Percentiles rank a stretch among this genome's conserved stretches.
phyloP scores from a whole-genome alignment of 768 basidiomycete species.

The Psilocybe cubensis region DNA sequence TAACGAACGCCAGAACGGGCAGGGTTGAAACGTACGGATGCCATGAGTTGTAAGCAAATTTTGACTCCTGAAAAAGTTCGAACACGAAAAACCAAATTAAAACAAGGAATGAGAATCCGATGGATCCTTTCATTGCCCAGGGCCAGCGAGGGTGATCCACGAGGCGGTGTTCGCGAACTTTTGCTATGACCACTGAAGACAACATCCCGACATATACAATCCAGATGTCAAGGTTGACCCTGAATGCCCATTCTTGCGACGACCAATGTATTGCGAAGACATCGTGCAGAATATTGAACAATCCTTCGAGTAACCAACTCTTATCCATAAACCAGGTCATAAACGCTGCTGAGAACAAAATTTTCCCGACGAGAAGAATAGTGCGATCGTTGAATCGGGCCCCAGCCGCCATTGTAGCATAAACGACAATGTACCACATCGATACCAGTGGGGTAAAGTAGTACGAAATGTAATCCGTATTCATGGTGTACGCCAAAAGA shows the following conservation, averaged over 20 bases:
- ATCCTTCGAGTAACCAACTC: conserved; percentile 58
- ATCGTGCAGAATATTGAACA: conserved; percentile 67
- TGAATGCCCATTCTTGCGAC: conserved; percentile 86
- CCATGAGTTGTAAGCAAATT: conserved; percentile 86
- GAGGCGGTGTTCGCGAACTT: conserved; percentile 72
- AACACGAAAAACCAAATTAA: conserved; percentile 84
- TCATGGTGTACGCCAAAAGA: conserved; percentile 85
- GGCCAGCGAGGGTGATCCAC: conserved; percentile 74
- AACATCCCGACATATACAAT: conserved; percentile 91
- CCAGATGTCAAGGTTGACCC: conserved; percentile 86
- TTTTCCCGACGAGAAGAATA: conserved; percentile 70
- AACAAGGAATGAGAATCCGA: conserved; percentile 53
- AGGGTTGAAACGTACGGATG: conserved; percentile 83
- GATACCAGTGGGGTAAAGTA: conserved; percentile 92
- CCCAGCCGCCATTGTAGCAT: conserved; percentile 74
- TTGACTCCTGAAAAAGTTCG: conserved; percentile 75
- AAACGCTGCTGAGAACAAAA: conserved; percentile 62
- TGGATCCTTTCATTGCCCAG: conserved; percentile 46
- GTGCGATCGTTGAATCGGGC: conserved; percentile 73
- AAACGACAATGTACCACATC: conserved; percentile 89
- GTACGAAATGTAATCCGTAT: conserved; percentile 89
- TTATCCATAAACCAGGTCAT: conserved; percentile 71
- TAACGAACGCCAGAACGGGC: conserved; percentile 76
- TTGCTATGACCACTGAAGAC: conserved; percentile 71
- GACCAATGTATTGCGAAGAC: conserved; percentile 83